phyloP scores from a whole-genome alignment of 2,329 filamentous ascomycete genomes.

The Mycosphaerella sp. region DNA sequence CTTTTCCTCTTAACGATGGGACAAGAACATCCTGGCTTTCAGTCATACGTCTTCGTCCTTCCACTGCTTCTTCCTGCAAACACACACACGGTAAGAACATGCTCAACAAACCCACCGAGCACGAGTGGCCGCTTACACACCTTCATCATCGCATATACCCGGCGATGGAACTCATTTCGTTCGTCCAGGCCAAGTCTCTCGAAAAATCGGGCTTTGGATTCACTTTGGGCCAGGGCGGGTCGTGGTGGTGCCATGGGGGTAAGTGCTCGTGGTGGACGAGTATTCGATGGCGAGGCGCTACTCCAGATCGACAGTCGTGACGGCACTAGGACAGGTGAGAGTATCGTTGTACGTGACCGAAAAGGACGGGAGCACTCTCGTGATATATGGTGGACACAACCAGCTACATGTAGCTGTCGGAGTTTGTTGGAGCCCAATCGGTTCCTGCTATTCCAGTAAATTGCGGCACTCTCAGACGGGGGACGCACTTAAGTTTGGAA shows the following conservation, averaged over 20 bases:
- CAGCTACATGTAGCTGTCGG: no score
- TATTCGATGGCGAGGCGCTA: constrained; percentile 5
- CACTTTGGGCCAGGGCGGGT: constrained; percentile 39
- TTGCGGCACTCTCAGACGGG: constrained; percentile 16
- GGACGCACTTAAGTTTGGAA: constrained; percentile 18
- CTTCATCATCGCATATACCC: constrained; percentile 42
- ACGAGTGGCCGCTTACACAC: constrained; percentile 26
- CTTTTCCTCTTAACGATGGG: constrained; percentile 31
- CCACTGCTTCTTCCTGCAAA: constrained; percentile 40
- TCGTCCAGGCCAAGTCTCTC: constrained; percentile 39
- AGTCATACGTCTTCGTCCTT: constrained; percentile 40
- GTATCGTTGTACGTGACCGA: no score
- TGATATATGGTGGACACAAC: constrained; percentile 4
- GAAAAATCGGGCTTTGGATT: constrained; percentile 42
- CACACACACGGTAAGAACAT: not conserved
- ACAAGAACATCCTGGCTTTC: constrained; percentile 37
- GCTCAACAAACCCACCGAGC: not conserved
- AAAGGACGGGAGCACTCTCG: constrained; percentile 1
- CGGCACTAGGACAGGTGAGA: not conserved
- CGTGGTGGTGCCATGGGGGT: constrained; percentile 29
- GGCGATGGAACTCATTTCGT: constrained; percentile 32
- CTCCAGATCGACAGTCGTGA: constrained; percentile 2
- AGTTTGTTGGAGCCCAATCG: constrained; percentile 10
- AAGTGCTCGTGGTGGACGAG: not conserved
- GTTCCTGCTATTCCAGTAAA: constrained; percentile 17